Evolutionary conservation across 2,329 filamentous ascomycete genomes (phyloP), one percentile per base, ranked within the genome.

Genomic region (Drechmeria coniospora): DNA sequence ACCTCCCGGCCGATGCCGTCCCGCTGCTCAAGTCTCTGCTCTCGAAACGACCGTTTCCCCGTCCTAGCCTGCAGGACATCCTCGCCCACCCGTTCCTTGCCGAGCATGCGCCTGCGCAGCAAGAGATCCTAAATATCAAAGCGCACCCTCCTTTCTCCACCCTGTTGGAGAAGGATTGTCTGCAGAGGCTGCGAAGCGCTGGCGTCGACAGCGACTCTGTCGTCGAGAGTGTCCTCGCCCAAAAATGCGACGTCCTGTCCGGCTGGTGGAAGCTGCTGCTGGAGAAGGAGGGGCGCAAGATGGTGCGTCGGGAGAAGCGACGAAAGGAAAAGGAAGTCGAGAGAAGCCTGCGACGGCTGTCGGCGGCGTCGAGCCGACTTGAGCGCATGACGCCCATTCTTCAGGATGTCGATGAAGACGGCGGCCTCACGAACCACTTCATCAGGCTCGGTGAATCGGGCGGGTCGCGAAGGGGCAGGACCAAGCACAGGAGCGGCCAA

Each of bases 191-290:
- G 86, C 78, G 81, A 33, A 81, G 79, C 38, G 84, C 90, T 5
- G 90, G 90, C 0, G 84, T 95, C 15, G 81, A 95, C 44, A 90
- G 92, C 32, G 90, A 98, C 47, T 69, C 79, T 34, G 82, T 98
- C 6, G 87, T 95, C 36, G 87, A 95, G 48, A 92, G 90, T 42
- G 90, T 98, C 3, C 54, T 93, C 20, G 73, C 84, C 4, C 83
- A 93, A 49, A 70, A 82, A 38, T 95, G 90, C 46, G 87, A 98
- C 53, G 69, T 78, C 5, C 59, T 98, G 26, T 82, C 84, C 27
- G 90, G 90, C 5, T 98, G 90, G 90, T 98, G 90, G 90, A 80
- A 82, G 3, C 55, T 98, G 16, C 57, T 98, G 21, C 73, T 95
- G 8, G 90, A 95, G 46, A 98, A 95, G 50, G 90, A 98, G 47